These are phyloP conservation scores for Cucurbita maxima DNA, from an alignment of 306 rosid genomes.

Conservation along the genomic window DNA sequence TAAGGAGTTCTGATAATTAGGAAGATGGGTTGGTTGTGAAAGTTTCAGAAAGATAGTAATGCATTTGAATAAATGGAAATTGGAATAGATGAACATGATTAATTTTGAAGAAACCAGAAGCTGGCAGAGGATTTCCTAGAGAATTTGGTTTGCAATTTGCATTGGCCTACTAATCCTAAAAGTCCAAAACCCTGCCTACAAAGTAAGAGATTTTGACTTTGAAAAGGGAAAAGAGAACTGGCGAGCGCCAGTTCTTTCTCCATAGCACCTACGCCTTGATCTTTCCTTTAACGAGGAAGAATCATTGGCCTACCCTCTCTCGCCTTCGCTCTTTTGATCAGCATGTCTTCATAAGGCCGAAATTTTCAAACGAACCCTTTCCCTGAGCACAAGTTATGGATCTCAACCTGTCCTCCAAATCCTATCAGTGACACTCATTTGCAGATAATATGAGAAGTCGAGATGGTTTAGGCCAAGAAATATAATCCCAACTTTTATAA, in stretches of 20 bases:
- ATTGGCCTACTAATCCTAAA: neutral
- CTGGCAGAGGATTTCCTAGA: neutral
- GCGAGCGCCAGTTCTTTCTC: constrained; percentile 1
- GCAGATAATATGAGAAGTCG: neutral
- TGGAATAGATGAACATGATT: neutral
- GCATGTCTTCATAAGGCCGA: neutral
- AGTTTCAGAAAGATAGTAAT: neutral
- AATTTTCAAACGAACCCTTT: neutral
- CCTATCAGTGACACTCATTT: neutral
- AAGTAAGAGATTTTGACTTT: constrained; percentile 5
- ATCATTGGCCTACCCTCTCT: neutral
- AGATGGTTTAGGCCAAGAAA: neutral
- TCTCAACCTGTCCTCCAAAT: neutral
- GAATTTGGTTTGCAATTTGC: neutral
- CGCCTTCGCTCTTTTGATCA: neutral
- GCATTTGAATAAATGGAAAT: neutral
- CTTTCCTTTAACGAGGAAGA: neutral
- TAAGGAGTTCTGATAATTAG: neutral
- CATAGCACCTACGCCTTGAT: neutral
- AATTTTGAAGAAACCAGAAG: neutral
- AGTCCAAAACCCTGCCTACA: neutral
- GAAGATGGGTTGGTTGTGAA: neutral
- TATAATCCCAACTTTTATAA: neutral
- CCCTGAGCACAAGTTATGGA: neutral
- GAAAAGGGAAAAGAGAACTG: neutral